These are phyloP conservation scores for Mycena floridula DNA, from an alignment of 768 basidiomycete genomes.

Conservation along the genomic window DNA sequence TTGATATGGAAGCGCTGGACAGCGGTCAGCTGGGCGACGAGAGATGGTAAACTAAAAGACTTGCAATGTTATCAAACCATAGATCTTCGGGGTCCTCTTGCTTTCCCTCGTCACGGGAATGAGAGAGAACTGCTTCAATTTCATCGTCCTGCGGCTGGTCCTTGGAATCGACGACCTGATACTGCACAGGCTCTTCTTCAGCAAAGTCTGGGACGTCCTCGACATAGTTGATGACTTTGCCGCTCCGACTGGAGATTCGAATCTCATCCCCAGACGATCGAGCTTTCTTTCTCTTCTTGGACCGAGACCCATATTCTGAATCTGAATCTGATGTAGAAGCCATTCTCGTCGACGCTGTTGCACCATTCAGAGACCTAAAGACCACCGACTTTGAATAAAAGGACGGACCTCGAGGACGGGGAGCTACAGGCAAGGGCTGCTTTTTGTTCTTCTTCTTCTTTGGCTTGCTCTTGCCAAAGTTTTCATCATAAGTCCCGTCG, in stretches of 20 bases:
- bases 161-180: slow-evolving; percentile 44
- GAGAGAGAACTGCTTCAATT: slow-evolving; percentile 87
- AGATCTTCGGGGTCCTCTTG: slow-evolving; percentile 73
- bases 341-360: slow-evolving; percentile 43
- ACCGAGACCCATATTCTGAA: slow-evolving; percentile 80
- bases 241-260: slow-evolving; percentile 71
- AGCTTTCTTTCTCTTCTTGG: slow-evolving; percentile 79
- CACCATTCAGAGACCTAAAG: too few relatives aligned
- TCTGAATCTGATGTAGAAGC: slow-evolving; percentile 69
- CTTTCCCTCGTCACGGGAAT: slow-evolving; percentile 79
- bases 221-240: slow-evolving; percentile 78
- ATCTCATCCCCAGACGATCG: slow-evolving; percentile 58
- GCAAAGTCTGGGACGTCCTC: slow-evolving; percentile 81
- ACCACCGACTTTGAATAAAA: slow-evolving; percentile 4
- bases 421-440: slow-evolving; percentile 32
- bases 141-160: slow-evolving; percentile 77
- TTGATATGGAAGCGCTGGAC: slow-evolving; percentile 95
- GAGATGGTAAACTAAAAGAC: slow-evolving; percentile 21
- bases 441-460: slow-evolving; percentile 67
- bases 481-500: slow-evolving; percentile 75
- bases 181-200: slow-evolving; percentile 48
- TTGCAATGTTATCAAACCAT: slow-evolving; percentile 84
- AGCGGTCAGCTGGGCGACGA: slow-evolving; percentile 9
- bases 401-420: slow-evolving; percentile 54
- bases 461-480: slow-evolving; percentile 65